These are phyloP conservation scores for Aspergillus intermedius DNA, from an alignment of 2,329 filamentous ascomycete species.

Conservation along the genomic window DNA sequence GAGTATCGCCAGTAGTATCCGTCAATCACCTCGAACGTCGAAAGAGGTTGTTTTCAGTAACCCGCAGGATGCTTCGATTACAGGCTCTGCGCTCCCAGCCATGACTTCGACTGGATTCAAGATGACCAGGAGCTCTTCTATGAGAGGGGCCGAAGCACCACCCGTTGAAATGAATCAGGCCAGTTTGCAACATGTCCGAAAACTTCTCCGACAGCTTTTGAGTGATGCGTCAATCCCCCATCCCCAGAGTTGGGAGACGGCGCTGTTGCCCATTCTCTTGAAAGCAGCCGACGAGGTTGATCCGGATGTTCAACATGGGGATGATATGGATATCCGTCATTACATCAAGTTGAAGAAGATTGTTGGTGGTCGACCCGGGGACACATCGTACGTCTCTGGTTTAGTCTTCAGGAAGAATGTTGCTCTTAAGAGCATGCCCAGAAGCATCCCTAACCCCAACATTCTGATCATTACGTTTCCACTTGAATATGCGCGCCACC, in stretches of 20 bases:
- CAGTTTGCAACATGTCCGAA: constrained; percentile 81
- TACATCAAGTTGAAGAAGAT: constrained; percentile 98
- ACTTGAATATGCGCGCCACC: constrained; percentile 89
- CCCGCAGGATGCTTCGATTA: constrained; percentile 22
- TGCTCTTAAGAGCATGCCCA: constrained; percentile 90
- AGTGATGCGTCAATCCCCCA: constrained; percentile 69
- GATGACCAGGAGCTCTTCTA: constrained; percentile 72
- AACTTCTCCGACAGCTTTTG: constrained; percentile 75
- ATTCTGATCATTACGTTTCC: constrained; percentile 92
- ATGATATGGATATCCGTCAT: constrained; percentile 94
- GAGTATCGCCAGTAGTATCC: constrained; percentile 71
- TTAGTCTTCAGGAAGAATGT: constrained; percentile 97
- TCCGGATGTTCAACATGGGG: constrained; percentile 80
- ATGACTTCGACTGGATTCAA: constrained; percentile 36
- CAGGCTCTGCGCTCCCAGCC: constrained; percentile 38
- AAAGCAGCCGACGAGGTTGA: constrained; percentile 91
- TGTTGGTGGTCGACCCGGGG: constrained; percentile 77
- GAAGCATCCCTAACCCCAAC: constrained; percentile 73
- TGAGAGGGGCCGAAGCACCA: constrained; percentile 66
- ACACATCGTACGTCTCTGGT: constrained; percentile 94
- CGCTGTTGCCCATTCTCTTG: constrained; percentile 80
- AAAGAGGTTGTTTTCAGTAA: constrained; percentile 46
- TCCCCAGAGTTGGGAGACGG: constrained; percentile 75
- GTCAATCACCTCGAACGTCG: constrained; percentile 63
- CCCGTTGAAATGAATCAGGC: constrained; percentile 80